These are phyloP conservation scores for Nasturtium officinale DNA, from an alignment of 345 rosid genomes.

Conservation along the genomic window DNA sequence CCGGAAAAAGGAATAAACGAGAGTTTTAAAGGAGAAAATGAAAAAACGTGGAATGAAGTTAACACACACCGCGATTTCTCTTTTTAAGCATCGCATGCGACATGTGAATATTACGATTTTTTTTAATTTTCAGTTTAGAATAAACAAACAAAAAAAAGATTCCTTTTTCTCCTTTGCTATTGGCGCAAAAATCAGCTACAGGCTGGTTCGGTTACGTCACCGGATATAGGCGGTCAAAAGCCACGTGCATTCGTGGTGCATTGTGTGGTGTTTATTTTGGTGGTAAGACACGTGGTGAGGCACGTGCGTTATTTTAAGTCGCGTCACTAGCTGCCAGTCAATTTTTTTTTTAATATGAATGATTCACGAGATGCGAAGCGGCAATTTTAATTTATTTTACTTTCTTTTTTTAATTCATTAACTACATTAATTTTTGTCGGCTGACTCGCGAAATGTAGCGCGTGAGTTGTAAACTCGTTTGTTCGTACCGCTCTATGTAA, in stretches of 20 bases:
- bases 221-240: slow-evolving; percentile 40
- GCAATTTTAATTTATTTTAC: slow-evolving; percentile 11
- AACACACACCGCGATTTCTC: slow-evolving; percentile 23
- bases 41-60: slow-evolving; percentile 44
- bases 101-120: slow-evolving; percentile 39
- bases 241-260: slow-evolving; percentile 46
- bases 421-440: slow-evolving; percentile 2
- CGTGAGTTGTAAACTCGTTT: neutral
- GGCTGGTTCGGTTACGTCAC: slow-evolving; percentile 27
- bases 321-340: slow-evolving; percentile 32
- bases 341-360: slow-evolving; percentile 22
- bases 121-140: neutral
- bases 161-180: slow-evolving; percentile 24
- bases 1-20: slow-evolving; percentile 1
- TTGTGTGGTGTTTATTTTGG: slow-evolving; percentile 23
- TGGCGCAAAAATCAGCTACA: slow-evolving; percentile 32
- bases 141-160: slow-evolving; percentile 14
- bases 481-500: slow-evolving; percentile 6
- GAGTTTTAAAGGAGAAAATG: slow-evolving; percentile 7
- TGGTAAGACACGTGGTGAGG: neutral
- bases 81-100: slow-evolving; percentile 37
- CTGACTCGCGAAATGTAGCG: slow-evolving; percentile 6
- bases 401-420: neutral
- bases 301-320: slow-evolving; percentile 32
- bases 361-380: slow-evolving; percentile 39